Evolutionary conservation across 2,329 filamentous ascomycete species (phyloP).

Genomic region (Xylariaceae sp.): DNA sequence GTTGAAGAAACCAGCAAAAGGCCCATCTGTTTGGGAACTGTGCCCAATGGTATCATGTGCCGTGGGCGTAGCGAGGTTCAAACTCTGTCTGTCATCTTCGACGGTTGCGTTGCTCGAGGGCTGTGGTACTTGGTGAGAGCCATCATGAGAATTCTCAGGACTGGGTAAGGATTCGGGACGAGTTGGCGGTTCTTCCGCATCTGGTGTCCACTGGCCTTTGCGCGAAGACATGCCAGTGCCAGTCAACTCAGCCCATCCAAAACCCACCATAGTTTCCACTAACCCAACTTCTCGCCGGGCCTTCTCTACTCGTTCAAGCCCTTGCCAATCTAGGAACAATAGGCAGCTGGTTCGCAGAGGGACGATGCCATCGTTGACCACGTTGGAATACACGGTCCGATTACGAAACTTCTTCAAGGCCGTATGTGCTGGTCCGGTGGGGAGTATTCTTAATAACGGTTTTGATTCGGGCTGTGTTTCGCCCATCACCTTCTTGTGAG

Average conservation of each 20-base stretch:
- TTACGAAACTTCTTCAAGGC: slow-evolving; percentile 87
- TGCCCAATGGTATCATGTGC: slow-evolving; percentile 30
- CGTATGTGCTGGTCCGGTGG: slow-evolving; percentile 84
- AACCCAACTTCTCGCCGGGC: slow-evolving; percentile 87
- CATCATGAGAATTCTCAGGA: slow-evolving; percentile 29
- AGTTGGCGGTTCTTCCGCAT: slow-evolving; percentile 30
- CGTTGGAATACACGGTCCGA: slow-evolving; percentile 91
- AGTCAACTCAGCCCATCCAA: slow-evolving; percentile 92
- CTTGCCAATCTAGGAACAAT: slow-evolving; percentile 96
- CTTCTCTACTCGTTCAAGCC: slow-evolving; percentile 89
- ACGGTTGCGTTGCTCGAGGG: slow-evolving; percentile 63
- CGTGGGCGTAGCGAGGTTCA: slow-evolving; percentile 42
- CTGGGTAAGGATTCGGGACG: slow-evolving; percentile 32
- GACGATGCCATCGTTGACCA: slow-evolving; percentile 96
- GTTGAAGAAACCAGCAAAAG: slow-evolving; percentile 65
- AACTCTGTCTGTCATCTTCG: slow-evolving; percentile 63
- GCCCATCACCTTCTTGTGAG: slow-evolving; percentile 57
- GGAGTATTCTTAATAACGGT: slow-evolving; percentile 81
- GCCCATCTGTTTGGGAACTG: slow-evolving; percentile 43
- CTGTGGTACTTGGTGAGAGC: slow-evolving; percentile 64
- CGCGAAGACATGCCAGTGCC: slow-evolving; percentile 58
- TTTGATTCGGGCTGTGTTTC: slow-evolving; percentile 76
- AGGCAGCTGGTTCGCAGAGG: slow-evolving; percentile 91
- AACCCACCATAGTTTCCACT: slow-evolving; percentile 88
- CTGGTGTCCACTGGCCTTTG: slow-evolving; percentile 42